Conservation (phyloP, 176 grass and related monocot species). For the Musa schizocarpa region DNA sequence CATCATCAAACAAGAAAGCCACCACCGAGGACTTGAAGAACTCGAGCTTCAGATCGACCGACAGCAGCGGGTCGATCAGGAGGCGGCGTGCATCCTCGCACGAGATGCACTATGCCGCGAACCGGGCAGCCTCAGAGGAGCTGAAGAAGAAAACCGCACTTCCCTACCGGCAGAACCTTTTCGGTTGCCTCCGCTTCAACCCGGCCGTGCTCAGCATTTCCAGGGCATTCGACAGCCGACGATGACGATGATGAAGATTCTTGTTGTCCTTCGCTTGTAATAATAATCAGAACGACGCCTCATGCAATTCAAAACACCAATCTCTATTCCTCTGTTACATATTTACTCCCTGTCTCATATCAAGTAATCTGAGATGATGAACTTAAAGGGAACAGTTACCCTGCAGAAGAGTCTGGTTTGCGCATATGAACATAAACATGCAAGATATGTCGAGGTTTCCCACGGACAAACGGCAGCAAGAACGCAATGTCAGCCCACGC, state of each 20-base stretch:
- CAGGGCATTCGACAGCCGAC: slow-evolving; percentile 6
- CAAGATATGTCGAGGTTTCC: neutral
- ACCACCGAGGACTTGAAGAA: slow-evolving; percentile 1
- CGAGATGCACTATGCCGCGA: slow-evolving; percentile 12
- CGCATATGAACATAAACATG: neutral
- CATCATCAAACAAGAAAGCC: neutral
- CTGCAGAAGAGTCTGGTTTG: neutral
- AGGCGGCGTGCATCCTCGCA: slow-evolving; percentile 4
- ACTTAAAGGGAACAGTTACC: neutral
- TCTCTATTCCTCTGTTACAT: too few species aligned
- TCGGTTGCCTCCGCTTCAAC: slow-evolving; percentile 23
- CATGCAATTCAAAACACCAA: too few species aligned
- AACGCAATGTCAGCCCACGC: neutral
- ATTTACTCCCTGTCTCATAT: too few species aligned
- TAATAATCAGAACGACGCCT: neutral
- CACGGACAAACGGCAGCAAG: neutral
- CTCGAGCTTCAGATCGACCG: slow-evolving; percentile 10
- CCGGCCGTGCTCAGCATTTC: slow-evolving; percentile 13
- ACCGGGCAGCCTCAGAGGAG: slow-evolving; percentile 6
- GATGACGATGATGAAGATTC: neutral
- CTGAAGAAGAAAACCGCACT: slow-evolving; percentile 11
- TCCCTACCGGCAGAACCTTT: slow-evolving; percentile 23
- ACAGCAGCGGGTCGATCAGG: neutral
- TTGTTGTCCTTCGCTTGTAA: neutral
- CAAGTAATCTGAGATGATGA: too few species aligned